A percentile compares a stretch with the other conserved stretches of the same genome.
These are phyloP conservation scores for Barnettozyma botsteinii DNA, from an alignment of 805 yeast genomes.

Conservation along the genomic window DNA sequence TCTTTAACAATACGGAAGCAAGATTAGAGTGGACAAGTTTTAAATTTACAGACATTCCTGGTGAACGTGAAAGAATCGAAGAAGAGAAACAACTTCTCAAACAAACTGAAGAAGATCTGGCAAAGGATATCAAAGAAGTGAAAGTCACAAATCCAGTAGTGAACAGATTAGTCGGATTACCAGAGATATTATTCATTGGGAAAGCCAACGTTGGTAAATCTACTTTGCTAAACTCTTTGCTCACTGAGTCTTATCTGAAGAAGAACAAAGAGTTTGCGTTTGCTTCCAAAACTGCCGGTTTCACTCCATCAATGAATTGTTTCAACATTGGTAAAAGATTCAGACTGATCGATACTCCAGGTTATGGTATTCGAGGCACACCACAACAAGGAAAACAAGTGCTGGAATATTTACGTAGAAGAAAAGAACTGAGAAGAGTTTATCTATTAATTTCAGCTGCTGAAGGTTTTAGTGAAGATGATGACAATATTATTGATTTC, in stretches of 20 bases:
- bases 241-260: constrained; percentile 34
- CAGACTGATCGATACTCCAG: constrained; percentile 80
- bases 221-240: constrained; percentile 58
- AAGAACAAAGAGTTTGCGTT: constrained; percentile 38
- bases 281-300: constrained; percentile 51
- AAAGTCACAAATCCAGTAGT: constrained; percentile 3
- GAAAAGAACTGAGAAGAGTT: constrained; percentile 50
- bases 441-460: constrained; percentile 58
- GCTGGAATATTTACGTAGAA: constrained; percentile 50
- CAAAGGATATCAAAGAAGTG: constrained; percentile 4
- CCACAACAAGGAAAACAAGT: constrained; percentile 65
- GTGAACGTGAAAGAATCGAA: constrained; percentile 33
- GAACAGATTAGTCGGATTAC: constrained; percentile 34
- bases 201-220: constrained; percentile 87
- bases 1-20: constrained; percentile 43
- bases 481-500: constrained; percentile 44
- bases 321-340: constrained; percentile 60
- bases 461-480: constrained; percentile 55
- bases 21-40: constrained; percentile 57
- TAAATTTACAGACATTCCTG: constrained; percentile 52
- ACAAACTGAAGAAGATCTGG: constrained; percentile 13
- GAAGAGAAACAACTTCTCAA: constrained; percentile 12
- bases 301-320: constrained; percentile 59
- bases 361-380: constrained; percentile 74
- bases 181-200: constrained; percentile 75